Percentiles rank a stretch among this genome's conserved stretches.
phyloP scores from a whole-genome alignment of 73 alveolate genomes.

The Halteria grandinella region DNA sequence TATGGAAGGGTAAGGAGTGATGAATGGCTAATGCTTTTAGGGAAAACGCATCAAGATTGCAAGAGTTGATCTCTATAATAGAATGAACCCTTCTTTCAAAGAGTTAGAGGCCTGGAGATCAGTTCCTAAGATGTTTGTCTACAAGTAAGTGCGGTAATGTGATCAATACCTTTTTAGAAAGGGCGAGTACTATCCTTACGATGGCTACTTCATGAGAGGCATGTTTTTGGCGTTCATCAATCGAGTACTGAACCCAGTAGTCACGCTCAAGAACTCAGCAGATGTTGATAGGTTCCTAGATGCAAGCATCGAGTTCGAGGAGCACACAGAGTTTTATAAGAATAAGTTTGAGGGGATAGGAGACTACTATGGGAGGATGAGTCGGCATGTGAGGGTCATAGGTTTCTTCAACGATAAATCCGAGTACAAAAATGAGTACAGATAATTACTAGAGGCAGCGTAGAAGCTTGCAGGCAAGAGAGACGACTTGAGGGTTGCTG shows the following conservation, averaged over 20 bases:
- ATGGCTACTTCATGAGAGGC: slow-evolving; percentile 51
- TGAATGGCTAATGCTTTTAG: slow-evolving; percentile 10
- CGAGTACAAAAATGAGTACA: slow-evolving; percentile 52
- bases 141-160: slow-evolving; percentile 15
- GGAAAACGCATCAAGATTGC: slow-evolving; percentile 55
- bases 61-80: slow-evolving; percentile 32
- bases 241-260: slow-evolving; percentile 46
- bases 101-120: slow-evolving; percentile 26
- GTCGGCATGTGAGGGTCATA: slow-evolving; percentile 44
- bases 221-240: slow-evolving; percentile 51
- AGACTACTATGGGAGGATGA: slow-evolving; percentile 40
- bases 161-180: slow-evolving; percentile 5
- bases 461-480: slow-evolving; percentile 39
- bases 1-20: too few species aligned
- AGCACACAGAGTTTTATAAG: slow-evolving; percentile 24
- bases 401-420: slow-evolving; percentile 53
- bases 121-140: slow-evolving; percentile 55
- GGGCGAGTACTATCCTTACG: slow-evolving; percentile 60
- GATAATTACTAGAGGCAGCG: slow-evolving; percentile 42
- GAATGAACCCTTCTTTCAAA: slow-evolving; percentile 1
- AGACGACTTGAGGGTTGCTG: slow-evolving; percentile 55
- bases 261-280: not conserved
- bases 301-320: slow-evolving; percentile 43
- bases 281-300: slow-evolving; percentile 43
- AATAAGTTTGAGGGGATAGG: slow-evolving; percentile 56